Base-by-base conservation (phyloP, 2,329 filamentous ascomycete genomes). In the Trichocomaceae sp. region DNA sequence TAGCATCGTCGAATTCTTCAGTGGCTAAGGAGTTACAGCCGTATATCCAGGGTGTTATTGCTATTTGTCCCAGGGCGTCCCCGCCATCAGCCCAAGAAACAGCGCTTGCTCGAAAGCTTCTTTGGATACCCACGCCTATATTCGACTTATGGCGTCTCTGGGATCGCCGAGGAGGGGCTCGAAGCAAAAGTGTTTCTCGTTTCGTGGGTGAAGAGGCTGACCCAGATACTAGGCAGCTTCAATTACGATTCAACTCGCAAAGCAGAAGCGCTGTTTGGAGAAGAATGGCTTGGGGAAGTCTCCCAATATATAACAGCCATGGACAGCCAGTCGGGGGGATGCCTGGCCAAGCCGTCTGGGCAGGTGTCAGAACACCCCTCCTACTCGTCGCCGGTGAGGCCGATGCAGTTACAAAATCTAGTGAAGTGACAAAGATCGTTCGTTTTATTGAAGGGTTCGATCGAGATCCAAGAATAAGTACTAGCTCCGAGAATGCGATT, bases 241-340 rank as follows among this genome's bases (percentile, higher is more conserved):
- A 77, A 60, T 63, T 74, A 33, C 67, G 69, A 37, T 77, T 70
- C 72, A 97, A 97, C 67, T 79, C 81, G 57, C 90, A 96, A 67
- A 96, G 89, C 59, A 83, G 80, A 60, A 93, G 90, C 0, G 79
- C 86, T 0, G 88, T 93, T 0, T 96, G 88, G 80, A 83, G 87
- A 60, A 83, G 90, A 39, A 90, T 95, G 83, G 84, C 85, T 0
- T 83, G 79, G 69, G 89, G 90, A 0, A 78, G 79, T 50, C 75
- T 93, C 22, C 86, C 88, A 0, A 72, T 69, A 0, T 86, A 85
- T 56, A 68, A 77, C 3, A 66, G 76, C 7, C 51, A 53, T 37
- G 81, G 79, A 1, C 68, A 76, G 23, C 70, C 82, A 0, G 66
- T 68, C 8, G 83, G 84, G 3, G 88, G 88, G 0, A 69, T 95